phyloP scores from a whole-genome alignment of 805 yeast genomes.

The Wickerhamomyces chambardii region DNA sequence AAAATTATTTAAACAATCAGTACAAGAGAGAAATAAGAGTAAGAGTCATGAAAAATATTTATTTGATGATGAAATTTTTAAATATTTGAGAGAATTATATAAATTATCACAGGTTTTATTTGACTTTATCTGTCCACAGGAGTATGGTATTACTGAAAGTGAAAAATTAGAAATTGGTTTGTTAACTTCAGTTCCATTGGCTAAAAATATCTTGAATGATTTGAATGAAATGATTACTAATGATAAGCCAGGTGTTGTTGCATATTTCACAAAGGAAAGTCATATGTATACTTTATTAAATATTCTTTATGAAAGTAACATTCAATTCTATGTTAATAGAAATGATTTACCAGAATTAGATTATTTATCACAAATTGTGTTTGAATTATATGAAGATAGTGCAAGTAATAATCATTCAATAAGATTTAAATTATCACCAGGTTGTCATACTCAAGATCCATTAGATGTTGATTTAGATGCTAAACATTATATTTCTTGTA shows the following conservation, averaged over 20 bases:
- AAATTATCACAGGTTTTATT: constrained; percentile 86
- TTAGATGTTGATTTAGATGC: constrained; percentile 94
- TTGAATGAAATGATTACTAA: constrained; percentile 70
- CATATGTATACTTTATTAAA: constrained; percentile 92
- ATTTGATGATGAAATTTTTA: constrained; percentile 75
- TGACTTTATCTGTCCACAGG: constrained; percentile 98
- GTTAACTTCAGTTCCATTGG: constrained; percentile 87
- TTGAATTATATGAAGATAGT: constrained; percentile 85
- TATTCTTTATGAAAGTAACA: constrained; percentile 81
- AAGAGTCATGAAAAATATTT: constrained; percentile 30
- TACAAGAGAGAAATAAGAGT: constrained; percentile 16
- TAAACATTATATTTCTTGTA: constrained; percentile 93
- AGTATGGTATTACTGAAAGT: constrained; percentile 91
- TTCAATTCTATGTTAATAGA: constrained; percentile 93
- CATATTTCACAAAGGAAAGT: constrained; percentile 93
- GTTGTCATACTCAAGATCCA: constrained; percentile 97
- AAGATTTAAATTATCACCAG: constrained; percentile 89
- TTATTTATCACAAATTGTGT: constrained; percentile 87
- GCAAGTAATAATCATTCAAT: constrained; percentile 79
- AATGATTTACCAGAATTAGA: constrained; percentile 96
- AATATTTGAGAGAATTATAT: constrained; percentile 79
- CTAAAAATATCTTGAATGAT: constrained; percentile 78
- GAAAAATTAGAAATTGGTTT: constrained; percentile 96
- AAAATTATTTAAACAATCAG: constrained; percentile 12
- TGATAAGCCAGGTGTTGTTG: constrained; percentile 75